phyloP scores from a whole-genome alignment of 2,329 filamentous ascomycete genomes.

The Botrytis tulipae region DNA sequence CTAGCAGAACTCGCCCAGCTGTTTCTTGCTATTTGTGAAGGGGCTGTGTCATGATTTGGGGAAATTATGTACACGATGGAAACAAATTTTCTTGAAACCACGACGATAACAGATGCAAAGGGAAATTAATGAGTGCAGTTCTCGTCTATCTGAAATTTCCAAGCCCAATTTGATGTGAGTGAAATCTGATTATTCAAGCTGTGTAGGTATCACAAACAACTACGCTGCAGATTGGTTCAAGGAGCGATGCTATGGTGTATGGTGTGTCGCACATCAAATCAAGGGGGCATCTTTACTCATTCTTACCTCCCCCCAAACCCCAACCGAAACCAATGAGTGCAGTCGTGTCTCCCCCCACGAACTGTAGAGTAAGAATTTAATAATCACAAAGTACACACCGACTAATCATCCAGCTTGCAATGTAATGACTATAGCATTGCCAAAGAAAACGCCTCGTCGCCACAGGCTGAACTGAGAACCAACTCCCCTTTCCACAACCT shows the following conservation, averaged over 20 bases:
- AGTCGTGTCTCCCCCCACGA: neutral
- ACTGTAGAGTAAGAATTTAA: neutral
- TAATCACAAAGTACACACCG: slow-evolving; percentile 5
- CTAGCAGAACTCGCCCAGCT: neutral
- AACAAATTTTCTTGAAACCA: neutral
- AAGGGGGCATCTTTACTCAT: neutral
- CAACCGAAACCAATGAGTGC: neutral
- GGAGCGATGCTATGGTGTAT: neutral
- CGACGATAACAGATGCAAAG: neutral
- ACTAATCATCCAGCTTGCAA: neutral
- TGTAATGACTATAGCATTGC: neutral
- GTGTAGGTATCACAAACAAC: neutral
- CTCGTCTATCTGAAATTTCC: neutral
- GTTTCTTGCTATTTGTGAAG: slow-evolving; percentile 20
- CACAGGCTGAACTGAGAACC: neutral
- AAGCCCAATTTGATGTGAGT: neutral
- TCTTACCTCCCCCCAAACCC: neutral
- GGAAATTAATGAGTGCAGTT: neutral
- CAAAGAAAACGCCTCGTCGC: neutral
- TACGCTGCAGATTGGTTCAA: neutral
- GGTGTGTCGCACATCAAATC: neutral
- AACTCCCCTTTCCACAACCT: neutral
- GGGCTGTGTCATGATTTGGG: slow-evolving; percentile 15
- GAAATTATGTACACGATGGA: slow-evolving; percentile 2
- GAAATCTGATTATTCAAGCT: neutral